Conservation (phyloP, 1,284 basidiomycete genomes). For the Puccinia hordei region DNA sequence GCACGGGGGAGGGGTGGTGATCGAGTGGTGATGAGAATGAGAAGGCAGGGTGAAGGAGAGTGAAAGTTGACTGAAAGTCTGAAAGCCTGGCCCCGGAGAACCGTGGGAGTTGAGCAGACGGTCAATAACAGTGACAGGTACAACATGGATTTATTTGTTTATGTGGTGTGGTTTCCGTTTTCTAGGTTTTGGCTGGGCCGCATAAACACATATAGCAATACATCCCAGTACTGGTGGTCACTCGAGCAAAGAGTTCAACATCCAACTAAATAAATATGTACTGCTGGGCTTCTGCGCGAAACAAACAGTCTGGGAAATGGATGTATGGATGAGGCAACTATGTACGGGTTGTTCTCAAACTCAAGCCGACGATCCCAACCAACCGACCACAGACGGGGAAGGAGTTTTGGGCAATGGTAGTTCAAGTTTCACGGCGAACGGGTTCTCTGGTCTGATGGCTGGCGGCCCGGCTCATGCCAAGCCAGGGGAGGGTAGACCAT, state of each 20-base stretch:
- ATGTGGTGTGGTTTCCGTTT: too few relatives aligned
- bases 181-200: constrained; percentile 1
- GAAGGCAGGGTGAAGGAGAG: neutral
- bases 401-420: neutral
- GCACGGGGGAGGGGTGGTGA: neutral
- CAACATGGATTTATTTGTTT: too few relatives aligned
- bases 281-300: constrained; percentile 16
- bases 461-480: neutral
- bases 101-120: neutral
- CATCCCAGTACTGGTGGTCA: too few relatives aligned
- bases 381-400: neutral
- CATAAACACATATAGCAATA: constrained; percentile 24
- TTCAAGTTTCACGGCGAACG: neutral
- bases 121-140: neutral
- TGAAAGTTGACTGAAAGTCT: neutral
- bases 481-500: neutral
- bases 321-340: too few relatives aligned
- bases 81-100: neutral
- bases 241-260: neutral
- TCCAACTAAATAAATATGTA: too few relatives aligned
- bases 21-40: neutral
- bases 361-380: too few relatives aligned
- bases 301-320: too few relatives aligned
- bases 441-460: too few relatives aligned
- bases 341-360: too few relatives aligned